phyloP scores from a whole-genome alignment of 768 basidiomycete species.

The Psilocybe azurescens region DNA sequence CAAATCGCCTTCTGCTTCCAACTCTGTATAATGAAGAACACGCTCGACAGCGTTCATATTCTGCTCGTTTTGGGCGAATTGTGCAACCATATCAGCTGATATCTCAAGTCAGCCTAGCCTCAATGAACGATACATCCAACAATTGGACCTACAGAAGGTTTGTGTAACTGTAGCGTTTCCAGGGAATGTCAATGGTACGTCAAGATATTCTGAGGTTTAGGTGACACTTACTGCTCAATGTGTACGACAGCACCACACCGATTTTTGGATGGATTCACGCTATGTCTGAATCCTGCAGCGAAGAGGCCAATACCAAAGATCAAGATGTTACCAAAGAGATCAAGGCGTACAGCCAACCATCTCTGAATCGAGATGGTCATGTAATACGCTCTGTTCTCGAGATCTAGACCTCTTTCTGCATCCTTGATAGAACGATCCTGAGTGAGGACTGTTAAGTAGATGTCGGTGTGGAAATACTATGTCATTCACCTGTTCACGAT shows the following conservation, averaged over 20 bases:
- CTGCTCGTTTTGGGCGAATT: slow-evolving; percentile 67
- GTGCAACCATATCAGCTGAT: slow-evolving; percentile 57
- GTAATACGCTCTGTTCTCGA: slow-evolving; percentile 68
- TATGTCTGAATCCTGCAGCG: slow-evolving; percentile 66
- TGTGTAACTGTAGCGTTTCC: slow-evolving; percentile 42
- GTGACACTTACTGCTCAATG: slow-evolving; percentile 45
- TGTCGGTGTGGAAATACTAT: neutral
- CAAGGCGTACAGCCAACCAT: slow-evolving; percentile 69
- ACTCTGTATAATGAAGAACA: slow-evolving; percentile 66
- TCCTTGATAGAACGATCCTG: slow-evolving; percentile 54
- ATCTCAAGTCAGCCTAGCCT: neutral
- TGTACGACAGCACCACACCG: slow-evolving; percentile 60
- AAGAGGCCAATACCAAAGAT: slow-evolving; percentile 77
- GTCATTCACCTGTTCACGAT: slow-evolving; percentile 52
- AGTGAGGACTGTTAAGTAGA: neutral
- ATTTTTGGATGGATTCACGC: slow-evolving; percentile 62
- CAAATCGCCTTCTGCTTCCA: slow-evolving; percentile 58
- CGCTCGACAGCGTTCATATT: slow-evolving; percentile 80
- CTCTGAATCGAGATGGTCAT: slow-evolving; percentile 71
- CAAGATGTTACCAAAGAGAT: slow-evolving; percentile 69
- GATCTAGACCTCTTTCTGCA: slow-evolving; percentile 59
- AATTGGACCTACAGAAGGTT: slow-evolving; percentile 42
- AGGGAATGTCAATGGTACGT: no score
- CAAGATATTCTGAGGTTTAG: no score
- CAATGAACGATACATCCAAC: neutral